Evolutionary conservation across 2,329 filamentous ascomycete species (phyloP).

Genomic region (Scopulariopsis brevicaulis): DNA sequence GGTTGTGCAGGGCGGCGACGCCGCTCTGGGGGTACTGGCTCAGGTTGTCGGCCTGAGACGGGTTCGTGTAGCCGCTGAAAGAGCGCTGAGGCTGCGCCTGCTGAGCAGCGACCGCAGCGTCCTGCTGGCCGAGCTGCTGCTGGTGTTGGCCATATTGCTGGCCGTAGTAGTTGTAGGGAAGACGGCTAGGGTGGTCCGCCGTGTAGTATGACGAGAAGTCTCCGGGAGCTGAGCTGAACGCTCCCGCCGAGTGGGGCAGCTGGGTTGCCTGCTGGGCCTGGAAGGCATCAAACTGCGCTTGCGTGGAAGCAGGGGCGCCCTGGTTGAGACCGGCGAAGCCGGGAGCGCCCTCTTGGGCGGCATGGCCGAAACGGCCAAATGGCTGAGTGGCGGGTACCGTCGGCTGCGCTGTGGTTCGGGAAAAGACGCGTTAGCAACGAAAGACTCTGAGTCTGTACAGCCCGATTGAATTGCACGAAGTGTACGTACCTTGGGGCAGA

Average conservation of each 20-base stretch:
- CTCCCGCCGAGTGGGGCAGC: constrained; percentile 47
- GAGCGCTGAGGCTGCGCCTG: constrained; percentile 53
- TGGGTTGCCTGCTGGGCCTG: constrained; percentile 43
- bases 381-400: constrained; percentile 42
- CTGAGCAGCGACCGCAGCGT: constrained; percentile 37
- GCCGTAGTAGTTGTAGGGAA: constrained; percentile 67
- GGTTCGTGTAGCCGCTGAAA: constrained; percentile 62
- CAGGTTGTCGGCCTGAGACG: constrained; percentile 47
- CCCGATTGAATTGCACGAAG: constrained; percentile 3
- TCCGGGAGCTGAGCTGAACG: constrained; percentile 61
- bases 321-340: constrained; percentile 77
- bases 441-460: neutral
- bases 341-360: constrained; percentile 46
- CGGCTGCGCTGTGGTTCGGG: constrained; percentile 29
- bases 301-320: constrained; percentile 41
- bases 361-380: constrained; percentile 59
- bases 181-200: constrained; percentile 59
- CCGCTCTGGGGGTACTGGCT: constrained; percentile 68
- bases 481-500: neutral
- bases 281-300: constrained; percentile 48
- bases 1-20: constrained; percentile 36
- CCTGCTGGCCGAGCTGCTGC: constrained; percentile 53
- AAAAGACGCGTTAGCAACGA: constrained; percentile 9
- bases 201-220: constrained; percentile 85
- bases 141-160: constrained; percentile 47